These are phyloP conservation scores for Cordyceps farinosa DNA, from an alignment of 2,329 filamentous ascomycete genomes.

Conservation along the genomic window DNA sequence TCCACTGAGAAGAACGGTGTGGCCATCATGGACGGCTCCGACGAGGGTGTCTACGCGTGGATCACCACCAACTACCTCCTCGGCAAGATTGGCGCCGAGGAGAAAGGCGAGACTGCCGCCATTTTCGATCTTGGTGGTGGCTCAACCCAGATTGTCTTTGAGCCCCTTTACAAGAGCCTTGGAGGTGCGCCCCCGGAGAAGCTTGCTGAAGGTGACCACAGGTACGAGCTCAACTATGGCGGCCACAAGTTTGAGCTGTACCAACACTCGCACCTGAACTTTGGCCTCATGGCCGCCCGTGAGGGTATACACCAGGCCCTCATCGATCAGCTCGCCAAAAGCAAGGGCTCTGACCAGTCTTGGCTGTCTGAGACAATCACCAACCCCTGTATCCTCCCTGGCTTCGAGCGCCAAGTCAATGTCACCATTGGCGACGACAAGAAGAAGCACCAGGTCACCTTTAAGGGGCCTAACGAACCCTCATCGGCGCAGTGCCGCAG, in stretches of 20 bases:
- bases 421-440: constrained; percentile 64
- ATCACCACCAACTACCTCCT: constrained; percentile 98
- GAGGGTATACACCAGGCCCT: constrained; percentile 77
- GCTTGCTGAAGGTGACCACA: constrained; percentile 88
- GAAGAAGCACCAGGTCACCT: constrained; percentile 66
- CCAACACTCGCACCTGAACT: constrained; percentile 96
- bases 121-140: constrained; percentile 95
- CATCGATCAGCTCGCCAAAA: constrained; percentile 66
- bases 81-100: constrained; percentile 91
- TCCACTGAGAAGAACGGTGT: constrained; percentile 81
- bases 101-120: constrained; percentile 85
- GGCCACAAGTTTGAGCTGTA: constrained; percentile 90
- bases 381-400: constrained; percentile 84
- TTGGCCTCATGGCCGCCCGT: constrained; percentile 92
- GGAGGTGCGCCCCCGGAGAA: constrained; percentile 80
- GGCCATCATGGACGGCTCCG: constrained; percentile 93
- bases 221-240: constrained; percentile 87
- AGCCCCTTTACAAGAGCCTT: constrained; percentile 82
- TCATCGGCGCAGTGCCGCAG: constrained; percentile 84
- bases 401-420: constrained; percentile 69
- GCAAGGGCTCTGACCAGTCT: constrained; percentile 54
- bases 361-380: constrained; percentile 71
- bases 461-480: constrained; percentile 75
- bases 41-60: constrained; percentile 98
- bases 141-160: constrained; percentile 97